phyloP scores from a whole-genome alignment of 2,329 filamentous ascomycete genomes.

The Trichoderma guizhouense region DNA sequence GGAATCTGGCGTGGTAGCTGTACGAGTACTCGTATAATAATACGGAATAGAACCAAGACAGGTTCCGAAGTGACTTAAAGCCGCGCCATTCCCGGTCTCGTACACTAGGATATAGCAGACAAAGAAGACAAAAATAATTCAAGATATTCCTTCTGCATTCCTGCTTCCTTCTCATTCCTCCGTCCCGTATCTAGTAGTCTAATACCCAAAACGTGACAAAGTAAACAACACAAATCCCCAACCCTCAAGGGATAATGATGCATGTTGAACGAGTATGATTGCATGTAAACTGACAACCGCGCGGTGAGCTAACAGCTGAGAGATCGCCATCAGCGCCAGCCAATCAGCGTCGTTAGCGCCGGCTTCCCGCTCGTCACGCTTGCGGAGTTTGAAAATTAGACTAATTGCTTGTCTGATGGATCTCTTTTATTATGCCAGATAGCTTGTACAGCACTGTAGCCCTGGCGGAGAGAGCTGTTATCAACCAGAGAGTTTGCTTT shows the following conservation, averaged over 20 bases:
- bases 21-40: background rate
- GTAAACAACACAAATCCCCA: background rate
- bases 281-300: background rate
- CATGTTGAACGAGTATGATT: background rate
- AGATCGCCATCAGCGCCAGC: background rate
- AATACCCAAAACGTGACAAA: background rate
- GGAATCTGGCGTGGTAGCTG: background rate
- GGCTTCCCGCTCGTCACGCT: constrained; percentile 11
- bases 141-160: background rate
- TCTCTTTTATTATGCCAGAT: background rate
- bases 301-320: background rate
- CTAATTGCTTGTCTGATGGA: background rate
- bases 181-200: background rate
- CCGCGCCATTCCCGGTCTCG: background rate
- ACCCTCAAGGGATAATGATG: background rate
- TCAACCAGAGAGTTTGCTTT: background rate
- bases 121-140: background rate
- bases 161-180: background rate
- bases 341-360: constrained; percentile 13
- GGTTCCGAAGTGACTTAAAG: background rate
- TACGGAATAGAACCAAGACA: background rate
- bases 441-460: background rate
- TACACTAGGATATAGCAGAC: background rate
- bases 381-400: constrained; percentile 8
- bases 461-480: background rate